phyloP scores from a whole-genome alignment of 2,329 filamentous ascomycete species.

The Keithomyces neogunnii region DNA sequence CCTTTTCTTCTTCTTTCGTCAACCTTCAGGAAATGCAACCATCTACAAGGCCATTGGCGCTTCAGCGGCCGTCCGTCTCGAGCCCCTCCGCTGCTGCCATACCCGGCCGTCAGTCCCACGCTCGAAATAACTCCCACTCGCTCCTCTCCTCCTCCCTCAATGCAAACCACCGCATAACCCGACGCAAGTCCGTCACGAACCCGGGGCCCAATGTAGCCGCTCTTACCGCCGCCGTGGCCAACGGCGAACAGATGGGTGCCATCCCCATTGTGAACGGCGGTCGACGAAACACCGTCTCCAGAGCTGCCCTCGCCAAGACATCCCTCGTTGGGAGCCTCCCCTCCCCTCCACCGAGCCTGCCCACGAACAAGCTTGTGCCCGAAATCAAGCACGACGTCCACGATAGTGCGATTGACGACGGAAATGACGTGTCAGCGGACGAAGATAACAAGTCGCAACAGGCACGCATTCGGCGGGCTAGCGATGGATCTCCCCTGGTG shows the following conservation, averaged over 20 bases:
- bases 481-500: constrained; percentile 74
- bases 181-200: constrained; percentile 87
- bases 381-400: constrained; percentile 40
- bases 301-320: constrained; percentile 30
- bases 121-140: constrained; percentile 74
- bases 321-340: constrained; percentile 45
- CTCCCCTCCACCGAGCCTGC: constrained; percentile 60
- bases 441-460: constrained; percentile 42
- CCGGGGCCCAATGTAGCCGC: constrained; percentile 65
- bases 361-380: constrained; percentile 44
- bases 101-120: constrained; percentile 52
- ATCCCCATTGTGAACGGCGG: constrained; percentile 49
- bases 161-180: constrained; percentile 75
- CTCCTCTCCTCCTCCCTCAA: constrained; percentile 70
- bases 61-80: constrained; percentile 52
- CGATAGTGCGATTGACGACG: constrained; percentile 63
- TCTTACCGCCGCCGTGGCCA: constrained; percentile 63
- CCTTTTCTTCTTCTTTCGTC: constrained; percentile 13
- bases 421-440: constrained; percentile 47
- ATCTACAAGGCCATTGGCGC: constrained; percentile 58
- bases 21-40: constrained; percentile 51
- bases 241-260: constrained; percentile 49
- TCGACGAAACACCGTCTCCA: constrained; percentile 63
- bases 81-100: constrained; percentile 51
- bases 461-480: constrained; percentile 54